These are phyloP conservation scores for Nakaseomyces sp. DNA, from an alignment of 1,139 yeast species.

Conservation along the genomic window DNA sequence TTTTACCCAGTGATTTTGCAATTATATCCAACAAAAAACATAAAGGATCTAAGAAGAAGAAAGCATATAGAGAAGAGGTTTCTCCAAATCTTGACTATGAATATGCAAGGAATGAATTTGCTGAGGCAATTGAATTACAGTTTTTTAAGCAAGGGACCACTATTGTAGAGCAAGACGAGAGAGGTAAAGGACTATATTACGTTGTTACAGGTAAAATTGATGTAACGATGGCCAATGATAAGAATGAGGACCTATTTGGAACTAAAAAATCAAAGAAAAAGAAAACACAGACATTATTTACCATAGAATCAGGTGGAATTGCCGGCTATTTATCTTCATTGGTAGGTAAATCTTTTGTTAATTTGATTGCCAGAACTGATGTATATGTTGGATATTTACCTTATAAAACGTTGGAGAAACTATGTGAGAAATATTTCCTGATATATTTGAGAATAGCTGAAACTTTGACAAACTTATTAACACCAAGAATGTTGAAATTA, in stretches of 20 bases:
- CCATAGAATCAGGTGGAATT: constrained; percentile 67
- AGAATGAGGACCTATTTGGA: constrained; percentile 10
- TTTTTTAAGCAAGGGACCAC: constrained; percentile 46
- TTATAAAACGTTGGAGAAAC: constrained; percentile 48
- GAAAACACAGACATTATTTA: constrained; percentile 40
- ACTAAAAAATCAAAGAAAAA: constrained; percentile 1
- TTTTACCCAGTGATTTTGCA: constrained; percentile 25
- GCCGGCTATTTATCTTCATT: constrained; percentile 82
- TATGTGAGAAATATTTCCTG: constrained; percentile 69
- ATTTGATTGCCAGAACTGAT: constrained; percentile 50
- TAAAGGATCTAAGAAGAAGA: constrained; percentile 10
- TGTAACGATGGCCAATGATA: constrained; percentile 37
- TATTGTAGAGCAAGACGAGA: constrained; percentile 55
- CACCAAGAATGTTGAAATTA: constrained; percentile 58
- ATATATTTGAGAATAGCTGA: constrained; percentile 72
- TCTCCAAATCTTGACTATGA: constrained; percentile 36
- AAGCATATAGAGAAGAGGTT: constrained; percentile 20
- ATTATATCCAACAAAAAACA: constrained; percentile 15
- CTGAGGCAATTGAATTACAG: constrained; percentile 51
- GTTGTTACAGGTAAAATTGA: constrained; percentile 72
- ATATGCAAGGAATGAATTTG: constrained; percentile 54
- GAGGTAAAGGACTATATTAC: constrained; percentile 67
- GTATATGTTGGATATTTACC: constrained; percentile 67
- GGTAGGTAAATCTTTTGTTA: constrained; percentile 72
- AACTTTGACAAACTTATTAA: constrained; percentile 55